Conservation (phyloP, 257 asterid species). For the Solanum habrochaites region DNA sequence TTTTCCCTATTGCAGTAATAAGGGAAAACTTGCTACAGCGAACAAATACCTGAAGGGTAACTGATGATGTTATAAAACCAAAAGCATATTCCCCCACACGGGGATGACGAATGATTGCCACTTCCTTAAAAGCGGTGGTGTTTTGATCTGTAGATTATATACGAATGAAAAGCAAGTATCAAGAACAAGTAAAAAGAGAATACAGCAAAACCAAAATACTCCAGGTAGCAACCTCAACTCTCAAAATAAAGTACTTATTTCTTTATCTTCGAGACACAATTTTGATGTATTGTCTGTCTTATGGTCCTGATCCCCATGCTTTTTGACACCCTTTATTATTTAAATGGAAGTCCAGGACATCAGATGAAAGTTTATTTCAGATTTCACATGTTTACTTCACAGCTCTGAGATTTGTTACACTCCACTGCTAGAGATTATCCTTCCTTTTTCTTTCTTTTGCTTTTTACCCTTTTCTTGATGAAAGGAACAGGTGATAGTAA, state of each 20-base stretch:
- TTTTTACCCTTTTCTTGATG: background rate
- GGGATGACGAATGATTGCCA: constrained; percentile 79
- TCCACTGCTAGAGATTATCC: background rate
- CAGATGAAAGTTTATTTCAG: background rate
- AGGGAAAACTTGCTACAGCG: background rate
- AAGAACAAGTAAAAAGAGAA: background rate
- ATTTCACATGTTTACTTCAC: background rate
- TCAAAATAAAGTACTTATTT: background rate
- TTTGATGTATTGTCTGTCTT: background rate
- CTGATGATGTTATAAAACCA: constrained; percentile 90
- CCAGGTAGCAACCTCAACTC: background rate
- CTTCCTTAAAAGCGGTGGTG: constrained; percentile 86
- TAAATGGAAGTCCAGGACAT: background rate
- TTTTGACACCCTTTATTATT: background rate
- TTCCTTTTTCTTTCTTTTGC: background rate
- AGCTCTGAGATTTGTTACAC: background rate
- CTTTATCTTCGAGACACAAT: background rate
- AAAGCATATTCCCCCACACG: constrained; percentile 94
- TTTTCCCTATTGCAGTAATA: background rate
- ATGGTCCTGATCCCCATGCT: background rate
- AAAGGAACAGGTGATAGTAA: background rate
- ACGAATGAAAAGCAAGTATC: constrained; percentile 1
- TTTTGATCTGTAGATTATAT: constrained; percentile 51
- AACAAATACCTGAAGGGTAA: constrained; percentile 64
- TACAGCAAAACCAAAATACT: background rate